phyloP scores from a whole-genome alignment of 2,329 filamentous ascomycete genomes.

The Cytospora paraplurivora region DNA sequence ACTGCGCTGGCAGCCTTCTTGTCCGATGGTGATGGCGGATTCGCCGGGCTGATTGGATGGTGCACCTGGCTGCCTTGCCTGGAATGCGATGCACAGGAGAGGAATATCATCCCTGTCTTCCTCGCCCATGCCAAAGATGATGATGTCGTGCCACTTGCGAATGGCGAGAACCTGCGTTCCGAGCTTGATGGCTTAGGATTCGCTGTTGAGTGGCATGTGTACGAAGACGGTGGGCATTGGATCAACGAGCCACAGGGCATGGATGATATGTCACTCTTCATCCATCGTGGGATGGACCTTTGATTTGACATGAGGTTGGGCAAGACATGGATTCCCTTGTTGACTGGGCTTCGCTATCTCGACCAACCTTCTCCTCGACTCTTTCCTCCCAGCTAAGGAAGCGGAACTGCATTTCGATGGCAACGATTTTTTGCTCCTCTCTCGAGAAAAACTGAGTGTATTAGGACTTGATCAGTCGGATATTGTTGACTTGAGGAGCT shows the following conservation, averaged over 20 bases:
- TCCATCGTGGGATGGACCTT: background rate
- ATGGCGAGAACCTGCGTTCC: conserved; percentile 32
- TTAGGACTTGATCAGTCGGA: too few relatives aligned
- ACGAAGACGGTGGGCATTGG: conserved; percentile 36
- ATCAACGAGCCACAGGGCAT: conserved; percentile 35
- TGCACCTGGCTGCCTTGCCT: conserved; percentile 17
- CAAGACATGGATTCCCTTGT: too few relatives aligned
- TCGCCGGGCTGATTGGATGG: conserved; percentile 17
- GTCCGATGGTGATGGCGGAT: background rate
- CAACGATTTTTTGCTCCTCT: too few relatives aligned
- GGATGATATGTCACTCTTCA: conserved; percentile 28
- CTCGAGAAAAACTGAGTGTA: too few relatives aligned
- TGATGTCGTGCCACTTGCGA: conserved; percentile 34
- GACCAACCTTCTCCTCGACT: too few relatives aligned
- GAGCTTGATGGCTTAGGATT: background rate
- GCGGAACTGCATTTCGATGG: too few relatives aligned
- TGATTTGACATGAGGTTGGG: too few relatives aligned
- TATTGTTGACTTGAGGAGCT: too few relatives aligned
- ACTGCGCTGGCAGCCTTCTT: conserved; percentile 14
- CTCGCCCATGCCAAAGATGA: conserved; percentile 37
- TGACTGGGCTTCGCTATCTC: too few relatives aligned
- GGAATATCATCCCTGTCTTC: conserved; percentile 32
- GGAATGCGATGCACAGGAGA: background rate
- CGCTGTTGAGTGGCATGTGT: conserved; percentile 36
- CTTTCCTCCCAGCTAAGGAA: too few relatives aligned